Percentiles rank a stretch among this genome's conserved stretches.
Evolutionary conservation across 345 rosid genomes (phyloP).

Genomic region (Clarkia xantiana): DNA sequence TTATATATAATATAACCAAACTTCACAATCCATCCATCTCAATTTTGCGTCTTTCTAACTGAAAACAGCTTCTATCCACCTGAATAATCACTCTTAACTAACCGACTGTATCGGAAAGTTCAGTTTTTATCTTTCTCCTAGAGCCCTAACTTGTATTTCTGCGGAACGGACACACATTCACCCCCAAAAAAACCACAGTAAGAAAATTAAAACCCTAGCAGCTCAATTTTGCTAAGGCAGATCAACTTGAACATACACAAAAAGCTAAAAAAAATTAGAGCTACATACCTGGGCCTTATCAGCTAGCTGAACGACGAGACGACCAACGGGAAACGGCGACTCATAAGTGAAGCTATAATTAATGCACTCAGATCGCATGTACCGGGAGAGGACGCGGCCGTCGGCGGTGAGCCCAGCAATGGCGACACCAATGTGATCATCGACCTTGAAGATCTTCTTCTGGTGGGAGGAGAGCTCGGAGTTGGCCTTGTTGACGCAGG

Average conservation of each 20-base stretch:
- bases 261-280: not conserved
- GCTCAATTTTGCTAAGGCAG: no score
- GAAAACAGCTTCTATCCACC: no score
- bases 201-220: no score
- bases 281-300: slow-evolving; percentile 85
- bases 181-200: no score
- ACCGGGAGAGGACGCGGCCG: slow-evolving; percentile 91
- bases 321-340: slow-evolving; percentile 92
- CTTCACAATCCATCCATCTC: no score
- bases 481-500: slow-evolving; percentile 84
- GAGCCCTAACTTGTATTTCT: no score
- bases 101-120: no score
- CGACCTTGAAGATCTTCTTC: slow-evolving; percentile 96
- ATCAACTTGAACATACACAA: not conserved
- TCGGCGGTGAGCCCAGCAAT: slow-evolving; percentile 97
- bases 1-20: no score
- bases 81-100: no score
- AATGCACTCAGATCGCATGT: slow-evolving; percentile 90
- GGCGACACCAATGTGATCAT: slow-evolving; percentile 94
- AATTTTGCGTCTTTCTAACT: no score
- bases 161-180: no score
- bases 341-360: slow-evolving; percentile 78
- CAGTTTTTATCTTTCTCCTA: no score
- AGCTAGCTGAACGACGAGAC: slow-evolving; percentile 91
- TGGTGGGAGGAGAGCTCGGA: slow-evolving; percentile 94